phyloP scores from a whole-genome alignment of 148 eudicot species.

The Agrostemma githago region DNA sequence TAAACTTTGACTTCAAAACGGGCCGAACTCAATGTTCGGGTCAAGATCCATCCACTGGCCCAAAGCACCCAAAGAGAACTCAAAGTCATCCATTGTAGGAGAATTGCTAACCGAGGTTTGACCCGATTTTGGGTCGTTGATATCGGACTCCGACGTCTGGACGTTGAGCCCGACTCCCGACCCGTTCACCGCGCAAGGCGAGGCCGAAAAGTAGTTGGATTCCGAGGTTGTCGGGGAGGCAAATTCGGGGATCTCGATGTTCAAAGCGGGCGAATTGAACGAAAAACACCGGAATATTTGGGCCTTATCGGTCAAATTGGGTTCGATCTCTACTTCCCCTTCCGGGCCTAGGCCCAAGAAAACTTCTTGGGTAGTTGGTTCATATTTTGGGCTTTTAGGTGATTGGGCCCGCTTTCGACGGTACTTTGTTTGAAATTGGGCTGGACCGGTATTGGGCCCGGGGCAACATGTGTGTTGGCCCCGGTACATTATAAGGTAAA shows the following conservation, averaged over 20 bases:
- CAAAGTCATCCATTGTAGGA: slow-evolving; percentile 32
- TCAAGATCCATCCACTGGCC: slow-evolving; percentile 37
- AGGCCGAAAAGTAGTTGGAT: slow-evolving; percentile 23
- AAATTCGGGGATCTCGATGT: slow-evolving; percentile 25
- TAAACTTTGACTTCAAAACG: background rate
- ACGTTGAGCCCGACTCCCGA: slow-evolving; percentile 19
- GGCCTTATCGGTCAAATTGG: slow-evolving; percentile 18
- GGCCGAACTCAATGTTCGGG: slow-evolving; percentile 20
- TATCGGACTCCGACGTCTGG: slow-evolving; percentile 38
- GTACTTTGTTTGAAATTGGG: background rate
- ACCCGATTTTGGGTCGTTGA: slow-evolving; percentile 36
- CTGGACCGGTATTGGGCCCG: background rate
- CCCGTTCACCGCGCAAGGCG: slow-evolving; percentile 11
- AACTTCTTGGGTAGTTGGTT: slow-evolving; percentile 16
- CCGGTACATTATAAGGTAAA: slow-evolving; percentile 41
- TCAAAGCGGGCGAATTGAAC: slow-evolving; percentile 37
- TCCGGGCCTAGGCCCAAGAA: slow-evolving; percentile 23
- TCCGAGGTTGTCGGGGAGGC: slow-evolving; percentile 38
- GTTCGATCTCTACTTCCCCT: slow-evolving; percentile 22
- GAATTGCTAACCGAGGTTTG: slow-evolving; percentile 46
- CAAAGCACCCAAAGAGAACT: slow-evolving; percentile 40
- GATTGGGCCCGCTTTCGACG: background rate
- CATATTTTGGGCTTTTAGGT: slow-evolving; percentile 16
- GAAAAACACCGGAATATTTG: slow-evolving; percentile 36
- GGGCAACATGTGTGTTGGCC: slow-evolving; percentile 53